phyloP scores from a whole-genome alignment of 306 rosid genomes.

The Mucuna pruriens region DNA sequence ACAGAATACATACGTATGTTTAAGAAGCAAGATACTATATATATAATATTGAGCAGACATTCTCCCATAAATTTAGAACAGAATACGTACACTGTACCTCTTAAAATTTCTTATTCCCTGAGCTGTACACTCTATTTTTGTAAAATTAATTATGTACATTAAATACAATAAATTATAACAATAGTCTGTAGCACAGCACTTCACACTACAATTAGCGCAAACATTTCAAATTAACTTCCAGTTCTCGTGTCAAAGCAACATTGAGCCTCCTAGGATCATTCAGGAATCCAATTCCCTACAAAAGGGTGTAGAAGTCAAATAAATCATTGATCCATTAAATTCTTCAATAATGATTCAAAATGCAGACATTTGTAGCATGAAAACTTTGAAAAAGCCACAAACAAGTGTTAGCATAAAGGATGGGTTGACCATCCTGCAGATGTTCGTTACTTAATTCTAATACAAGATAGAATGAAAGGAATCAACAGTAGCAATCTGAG shows the following conservation, averaged over 20 bases:
- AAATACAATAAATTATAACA: too few relatives aligned
- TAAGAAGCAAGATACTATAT: too few relatives aligned
- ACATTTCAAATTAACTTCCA: neutral
- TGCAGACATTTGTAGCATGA: neutral
- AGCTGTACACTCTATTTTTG: too few relatives aligned
- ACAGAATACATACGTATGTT: too few relatives aligned
- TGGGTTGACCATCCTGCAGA: conserved; percentile 72
- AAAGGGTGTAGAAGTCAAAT: conserved; percentile 36
- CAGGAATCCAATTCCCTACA: conserved; percentile 93
- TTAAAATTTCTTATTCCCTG: too few relatives aligned
- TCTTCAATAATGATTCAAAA: neutral
- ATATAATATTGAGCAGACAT: too few relatives aligned
- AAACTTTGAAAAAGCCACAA: neutral
- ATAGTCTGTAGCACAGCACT: too few relatives aligned
- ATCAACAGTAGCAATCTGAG: conserved; percentile 97
- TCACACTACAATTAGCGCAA: neutral
- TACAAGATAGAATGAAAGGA: conserved; percentile 95
- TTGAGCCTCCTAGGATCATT: conserved; percentile 97
- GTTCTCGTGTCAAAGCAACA: conserved; percentile 84
- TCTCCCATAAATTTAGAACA: too few relatives aligned
- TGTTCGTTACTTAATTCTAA: conserved; percentile 97
- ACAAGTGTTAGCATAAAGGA: too few relatives aligned
- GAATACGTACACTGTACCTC: too few relatives aligned
- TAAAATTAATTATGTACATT: too few relatives aligned
- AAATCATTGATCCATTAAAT: conserved; percentile 20